Conservation (phyloP, 1,284 basidiomycete species). For the Malassezia obtusa region DNA sequence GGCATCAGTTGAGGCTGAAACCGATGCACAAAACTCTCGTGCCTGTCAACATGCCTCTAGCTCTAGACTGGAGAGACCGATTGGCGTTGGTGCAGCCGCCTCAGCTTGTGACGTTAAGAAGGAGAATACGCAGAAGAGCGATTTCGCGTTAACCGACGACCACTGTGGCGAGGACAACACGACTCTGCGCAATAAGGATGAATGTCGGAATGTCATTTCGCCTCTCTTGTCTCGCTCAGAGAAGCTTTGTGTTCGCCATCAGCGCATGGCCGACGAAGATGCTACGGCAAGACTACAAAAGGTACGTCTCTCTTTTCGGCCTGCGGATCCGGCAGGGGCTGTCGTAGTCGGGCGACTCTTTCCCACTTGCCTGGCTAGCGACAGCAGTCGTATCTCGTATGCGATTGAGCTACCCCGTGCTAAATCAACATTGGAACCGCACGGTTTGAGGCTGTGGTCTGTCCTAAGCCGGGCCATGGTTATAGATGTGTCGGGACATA, state of each 20-base stretch:
- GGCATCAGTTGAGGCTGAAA: not conserved
- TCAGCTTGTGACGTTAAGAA: no score
- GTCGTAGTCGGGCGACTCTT: not conserved
- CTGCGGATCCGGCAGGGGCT: conserved; percentile 1
- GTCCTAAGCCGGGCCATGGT: conserved; percentile 20
- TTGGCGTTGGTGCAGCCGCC: no score
- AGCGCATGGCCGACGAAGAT: conserved; percentile 94
- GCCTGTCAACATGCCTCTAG: no score
- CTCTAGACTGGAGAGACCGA: no score
- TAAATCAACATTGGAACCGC: conserved; percentile 9
- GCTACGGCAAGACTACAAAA: conserved; percentile 84
- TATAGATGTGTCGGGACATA: conserved; percentile 18
- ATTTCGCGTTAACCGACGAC: not conserved
- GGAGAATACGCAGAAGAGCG: no score
- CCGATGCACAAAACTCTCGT: not conserved
- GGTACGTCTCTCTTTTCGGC: conserved; percentile 53
- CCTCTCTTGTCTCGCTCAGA: conserved; percentile 16
- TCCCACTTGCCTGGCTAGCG: not conserved
- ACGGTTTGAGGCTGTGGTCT: conserved; percentile 44
- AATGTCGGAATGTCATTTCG: not conserved
- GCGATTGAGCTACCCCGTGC: not conserved
- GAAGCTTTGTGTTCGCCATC: conserved; percentile 80
- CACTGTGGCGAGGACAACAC: not conserved
- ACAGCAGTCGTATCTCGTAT: not conserved
- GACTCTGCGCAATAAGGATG: not conserved